Conservation (phyloP, 2,329 filamentous ascomycete genomes). For the Helotiales sp. region DNA sequence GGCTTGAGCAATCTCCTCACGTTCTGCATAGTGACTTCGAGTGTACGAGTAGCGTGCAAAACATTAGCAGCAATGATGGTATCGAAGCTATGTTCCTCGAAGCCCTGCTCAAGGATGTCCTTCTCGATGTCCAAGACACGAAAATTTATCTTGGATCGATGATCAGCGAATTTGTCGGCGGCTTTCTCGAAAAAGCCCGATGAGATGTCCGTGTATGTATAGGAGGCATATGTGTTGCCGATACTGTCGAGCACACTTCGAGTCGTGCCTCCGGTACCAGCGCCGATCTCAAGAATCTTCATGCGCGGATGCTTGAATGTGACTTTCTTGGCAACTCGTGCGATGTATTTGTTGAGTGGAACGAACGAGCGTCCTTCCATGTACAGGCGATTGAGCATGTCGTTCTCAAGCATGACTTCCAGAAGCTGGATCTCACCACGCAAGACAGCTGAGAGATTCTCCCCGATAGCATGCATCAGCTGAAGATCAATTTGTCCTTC, state of each 20-base stretch:
- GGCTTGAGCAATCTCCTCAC: constrained; percentile 48
- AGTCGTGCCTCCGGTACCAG: too few relatives aligned
- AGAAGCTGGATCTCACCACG: not conserved
- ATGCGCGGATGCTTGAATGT: too few relatives aligned
- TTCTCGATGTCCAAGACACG: constrained; percentile 44
- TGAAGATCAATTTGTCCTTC: not conserved
- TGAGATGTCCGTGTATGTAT: constrained; percentile 50
- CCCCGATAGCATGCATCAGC: not conserved
- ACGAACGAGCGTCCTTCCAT: too few relatives aligned
- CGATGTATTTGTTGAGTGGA: too few relatives aligned
- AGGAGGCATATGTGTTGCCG: constrained; percentile 6
- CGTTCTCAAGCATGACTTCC: not conserved
- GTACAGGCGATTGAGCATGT: too few relatives aligned
- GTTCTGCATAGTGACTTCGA: constrained; percentile 41
- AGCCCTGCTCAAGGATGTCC: constrained; percentile 42
- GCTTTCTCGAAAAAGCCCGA: constrained; percentile 46
- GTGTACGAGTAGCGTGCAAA: constrained; percentile 45
- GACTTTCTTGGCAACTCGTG: not conserved
- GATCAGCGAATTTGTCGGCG: constrained; percentile 34
- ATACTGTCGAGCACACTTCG: too few relatives aligned
- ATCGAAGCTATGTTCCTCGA: constrained; percentile 43
- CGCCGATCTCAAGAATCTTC: too few relatives aligned
- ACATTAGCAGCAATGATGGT: constrained; percentile 47
- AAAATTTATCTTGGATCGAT: constrained; percentile 40
- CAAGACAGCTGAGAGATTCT: not conserved